Base-by-base conservation (phyloP, 169 alveolate species). In the Theileria annulata region DNA sequence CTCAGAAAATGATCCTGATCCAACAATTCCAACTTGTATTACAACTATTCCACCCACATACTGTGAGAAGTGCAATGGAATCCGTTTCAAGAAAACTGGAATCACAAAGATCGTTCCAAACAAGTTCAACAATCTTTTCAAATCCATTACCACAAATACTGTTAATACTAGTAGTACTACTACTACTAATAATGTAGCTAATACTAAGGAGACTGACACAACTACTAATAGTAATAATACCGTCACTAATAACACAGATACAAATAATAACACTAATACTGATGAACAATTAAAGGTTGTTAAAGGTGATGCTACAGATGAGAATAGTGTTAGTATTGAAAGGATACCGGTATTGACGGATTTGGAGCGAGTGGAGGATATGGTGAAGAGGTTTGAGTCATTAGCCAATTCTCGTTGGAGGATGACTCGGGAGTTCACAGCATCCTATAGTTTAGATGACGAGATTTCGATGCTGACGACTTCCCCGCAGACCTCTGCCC, bases 371-470 rank as follows among this genome's bases (percentile, higher is more conserved):
- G 74, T 83, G 9, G 88, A 81, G 64, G 88, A 66, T 12, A 60
- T 60, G 42, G 77, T 81, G 17, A 48, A 66, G 69, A 56, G 82
- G 15, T 17, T 81, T 15, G 85, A 81, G 60, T 17, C 58, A 30
- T 60, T 81, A 12, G 58, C 85, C 0, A 69, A 47, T 0, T 31
- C 73, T 12, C 84, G 88, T 31, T 81, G 88, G 88, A 77, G 88
- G 15, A n/a, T 81, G 68, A 75, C 85, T 9, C 63, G 84, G 10
- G 88, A 81, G 67, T 81, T 64, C 49, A 48, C 35, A 17, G 88
- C 88, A 9, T 60, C 88, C 0, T 69, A 59, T 51, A 51, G 54
- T 10, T 69, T 54, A 59, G 85, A 81, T 59, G 88, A 81, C 67
- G 88, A 81, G 27, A 49, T 81, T 25, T n/a, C 66, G 15, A 35